Base-by-base conservation (phyloP, 1,284 basidiomycete species). In the Ceratobasidium sp. region DNA sequence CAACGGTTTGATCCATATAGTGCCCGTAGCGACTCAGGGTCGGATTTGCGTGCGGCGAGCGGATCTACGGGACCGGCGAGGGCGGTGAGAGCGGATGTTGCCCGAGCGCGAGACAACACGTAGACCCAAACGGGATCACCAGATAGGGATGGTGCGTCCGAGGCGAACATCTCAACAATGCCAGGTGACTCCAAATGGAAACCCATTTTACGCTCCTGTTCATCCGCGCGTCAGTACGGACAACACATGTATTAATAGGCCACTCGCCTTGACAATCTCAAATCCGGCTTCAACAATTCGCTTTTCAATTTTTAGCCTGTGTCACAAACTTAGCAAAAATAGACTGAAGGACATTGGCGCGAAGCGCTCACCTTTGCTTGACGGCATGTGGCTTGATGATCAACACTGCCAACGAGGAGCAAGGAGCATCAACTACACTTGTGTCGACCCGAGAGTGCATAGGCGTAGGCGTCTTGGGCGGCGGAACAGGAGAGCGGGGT, bases 81-180 rank as follows among this genome's bases (percentile, higher is more conserved):
- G 14, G 61, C 62, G 11, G 63, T 39, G 27, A 61, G 81, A 78
- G 81, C 88, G 82, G 73, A 90, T 89, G 86, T 93, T 91, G 78
- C 94, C 87, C 5, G 89, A 88, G 63, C 87, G 83, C 86, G 90
- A 90, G 69, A 92, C 90, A 94, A 88, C 54, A 94, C 90, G 81
- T 93, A 94, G 27, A 94, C 91, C 91, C 92, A 93, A 31, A 93
- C 91, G 22, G 92, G 90, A 74, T 91, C 92, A 78, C 92, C 76
- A 29, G 49, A 69, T 13, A 77, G 54, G 16, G 76, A 75, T 41
- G 53, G 54, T 27, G 75, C 77, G 31, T 75, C 77, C 29, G 74
- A 22, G 27, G 51, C 77, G 41, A 77, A 77, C 24, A 77, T 54
- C 24, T 75, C 51, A 39, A 58, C 56, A 46, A 77, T 54, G 43